A percentile compares a stretch with the other conserved stretches of the same genome.
phyloP scores from a whole-genome alignment of 73 alveolate species.

The Paramecium bursaria region DNA sequence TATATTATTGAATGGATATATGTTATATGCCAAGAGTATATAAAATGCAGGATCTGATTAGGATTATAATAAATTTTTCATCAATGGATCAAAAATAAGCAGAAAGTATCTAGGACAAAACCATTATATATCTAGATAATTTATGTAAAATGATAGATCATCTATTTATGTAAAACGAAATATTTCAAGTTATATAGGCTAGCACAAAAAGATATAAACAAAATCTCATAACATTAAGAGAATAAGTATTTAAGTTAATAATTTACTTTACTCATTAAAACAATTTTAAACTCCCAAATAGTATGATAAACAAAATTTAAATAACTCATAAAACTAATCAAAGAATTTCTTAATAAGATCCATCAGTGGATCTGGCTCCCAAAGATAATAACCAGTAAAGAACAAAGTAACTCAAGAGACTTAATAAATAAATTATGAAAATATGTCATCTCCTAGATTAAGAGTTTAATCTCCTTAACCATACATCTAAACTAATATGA shows the following conservation, averaged over 20 bases:
- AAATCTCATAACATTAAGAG: not conserved
- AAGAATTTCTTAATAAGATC: too few species aligned
- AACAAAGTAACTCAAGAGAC: constrained; percentile 1
- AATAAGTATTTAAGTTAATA: not conserved
- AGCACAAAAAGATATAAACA: not conserved
- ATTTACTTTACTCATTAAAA: not conserved
- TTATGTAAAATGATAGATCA: constrained; percentile 15
- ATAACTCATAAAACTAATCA: too few species aligned
- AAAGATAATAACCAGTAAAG: not conserved
- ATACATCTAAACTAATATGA: not conserved
- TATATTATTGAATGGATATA: constrained; percentile 31
- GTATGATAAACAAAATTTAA: too few species aligned
- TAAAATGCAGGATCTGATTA: constrained; percentile 1
- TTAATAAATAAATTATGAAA: not conserved
- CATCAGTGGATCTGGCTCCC: constrained; percentile 19
- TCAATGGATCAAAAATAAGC: constrained; percentile 47
- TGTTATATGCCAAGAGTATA: constrained; percentile 36
- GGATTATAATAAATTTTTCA: constrained; percentile 38
- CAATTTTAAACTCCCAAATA: too few species aligned
- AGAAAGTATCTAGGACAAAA: constrained; percentile 22
- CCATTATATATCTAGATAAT: constrained; percentile 1
- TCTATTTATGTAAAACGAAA: constrained; percentile 28
- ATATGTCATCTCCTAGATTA: not conserved
- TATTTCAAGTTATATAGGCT: not conserved
- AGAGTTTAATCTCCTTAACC: constrained; percentile 25